Base-by-base conservation (phyloP, 345 rosid genomes). In the Gossypioides kirkii region DNA sequence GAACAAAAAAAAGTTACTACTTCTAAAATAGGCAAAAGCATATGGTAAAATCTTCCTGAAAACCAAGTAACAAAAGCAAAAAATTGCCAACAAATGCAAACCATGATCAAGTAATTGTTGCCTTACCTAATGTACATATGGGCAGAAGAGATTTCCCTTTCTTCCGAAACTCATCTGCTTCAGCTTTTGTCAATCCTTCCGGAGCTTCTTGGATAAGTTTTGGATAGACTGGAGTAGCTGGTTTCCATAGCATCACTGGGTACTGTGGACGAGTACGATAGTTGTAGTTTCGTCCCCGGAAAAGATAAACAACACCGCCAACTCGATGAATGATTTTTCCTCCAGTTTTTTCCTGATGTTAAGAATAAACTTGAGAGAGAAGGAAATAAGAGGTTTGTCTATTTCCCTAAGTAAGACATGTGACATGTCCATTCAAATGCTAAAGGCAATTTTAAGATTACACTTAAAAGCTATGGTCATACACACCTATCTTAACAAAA, bases 211-310 rank as follows among this genome's bases (percentile, higher is more conserved):
- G 97, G 71, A 94, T 92, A 43, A 94, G 97, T 78, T 92, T 92
- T 8, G 97, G 97, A 80, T 92, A 94, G 63, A 94, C 97, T 10
- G 98, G 97, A 84, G 98, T 80, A 74, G 98, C 97, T 52, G 98
- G 98, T 78, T 94, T 92, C 98, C 97, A 94, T 36, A 92, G 84
- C 98, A 92, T 94, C 78, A 92, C 67, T 0, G 97, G 98, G 58
- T 87, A 89, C 73, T 83, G 89, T 0, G 95, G 95, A 80, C 95
- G 97, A 77, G 89, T 84, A 8, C 86, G 84, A 79, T 88, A 84
- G 54, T 90, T 84, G 74, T 94, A 94, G 85, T 94, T 92, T 71
- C 95, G 86, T n/a, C 98, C 98, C 50, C 95, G 84, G 70, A 92
- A 94, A 72, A 94, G 91, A 78, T 87, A 94, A 76, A 94, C 82